phyloP scores from a whole-genome alignment of 257 asterid species.

The Jacaranda mimosifolia region DNA sequence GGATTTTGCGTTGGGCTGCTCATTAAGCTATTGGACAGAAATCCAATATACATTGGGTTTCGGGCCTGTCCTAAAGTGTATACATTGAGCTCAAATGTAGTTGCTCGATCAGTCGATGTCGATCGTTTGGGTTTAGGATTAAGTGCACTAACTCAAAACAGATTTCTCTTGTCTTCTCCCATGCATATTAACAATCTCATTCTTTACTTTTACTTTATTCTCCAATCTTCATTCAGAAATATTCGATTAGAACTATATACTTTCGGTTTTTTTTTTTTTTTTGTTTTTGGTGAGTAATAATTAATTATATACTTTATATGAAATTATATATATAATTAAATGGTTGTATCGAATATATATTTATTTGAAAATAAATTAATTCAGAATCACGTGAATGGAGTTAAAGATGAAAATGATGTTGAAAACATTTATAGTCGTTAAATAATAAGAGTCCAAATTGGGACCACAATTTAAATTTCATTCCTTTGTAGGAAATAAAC shows the following conservation, averaged over 20 bases:
- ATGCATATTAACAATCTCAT: neutral
- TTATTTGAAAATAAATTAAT: neutral
- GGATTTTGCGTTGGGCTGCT: too few species aligned
- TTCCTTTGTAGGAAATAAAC: neutral
- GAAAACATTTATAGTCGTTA: neutral
- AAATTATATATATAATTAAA: too few species aligned
- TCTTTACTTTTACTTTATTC: too few species aligned
- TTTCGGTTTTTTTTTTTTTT: too few species aligned
- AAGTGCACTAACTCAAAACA: neutral
- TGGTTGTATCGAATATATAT: neutral
- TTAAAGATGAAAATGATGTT: neutral
- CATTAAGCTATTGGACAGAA: neutral
- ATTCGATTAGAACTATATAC: too few species aligned
- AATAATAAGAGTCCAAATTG: neutral
- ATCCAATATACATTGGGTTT: neutral
- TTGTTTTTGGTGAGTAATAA: too few species aligned
- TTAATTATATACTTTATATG: too few species aligned
- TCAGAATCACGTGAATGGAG: neutral
- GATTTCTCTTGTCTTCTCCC: neutral
- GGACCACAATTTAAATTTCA: constrained; percentile 6
- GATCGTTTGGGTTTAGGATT: too few species aligned
- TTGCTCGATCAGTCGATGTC: too few species aligned
- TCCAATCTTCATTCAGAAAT: too few species aligned
- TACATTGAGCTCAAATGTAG: neutral
- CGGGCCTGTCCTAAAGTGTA: neutral